These are phyloP conservation scores for Microsporum canis DNA, from an alignment of 2,329 filamentous ascomycete genomes.

Conservation along the genomic window DNA sequence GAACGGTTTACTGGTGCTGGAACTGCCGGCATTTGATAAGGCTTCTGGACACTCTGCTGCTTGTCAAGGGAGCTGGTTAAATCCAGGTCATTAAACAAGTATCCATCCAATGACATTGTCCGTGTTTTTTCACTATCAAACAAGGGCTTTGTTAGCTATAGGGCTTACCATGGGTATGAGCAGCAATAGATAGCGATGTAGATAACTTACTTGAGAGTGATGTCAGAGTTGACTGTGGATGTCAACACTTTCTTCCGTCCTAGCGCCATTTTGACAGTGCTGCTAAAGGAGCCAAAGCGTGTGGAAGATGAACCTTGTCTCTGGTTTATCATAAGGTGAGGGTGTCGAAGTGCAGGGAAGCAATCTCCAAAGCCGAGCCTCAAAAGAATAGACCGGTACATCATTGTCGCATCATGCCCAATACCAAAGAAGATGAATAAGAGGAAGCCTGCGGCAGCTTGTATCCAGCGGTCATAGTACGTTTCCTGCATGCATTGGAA, in stretches of 20 bases:
- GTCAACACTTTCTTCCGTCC: not conserved
- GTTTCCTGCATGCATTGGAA: slow-evolving; percentile 34
- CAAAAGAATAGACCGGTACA: slow-evolving; percentile 40
- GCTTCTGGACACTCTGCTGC: not conserved
- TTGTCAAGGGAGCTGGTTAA: not conserved
- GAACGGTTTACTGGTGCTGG: not conserved
- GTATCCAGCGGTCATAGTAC: slow-evolving; percentile 48
- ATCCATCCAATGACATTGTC: not conserved
- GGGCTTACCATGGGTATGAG: too few relatives aligned
- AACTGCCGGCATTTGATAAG: not conserved
- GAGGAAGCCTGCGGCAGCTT: slow-evolving; percentile 42
- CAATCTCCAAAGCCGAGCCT: slow-evolving; percentile 32
- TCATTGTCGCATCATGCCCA: slow-evolving; percentile 47
- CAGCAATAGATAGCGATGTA: too few relatives aligned
- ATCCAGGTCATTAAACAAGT: not conserved
- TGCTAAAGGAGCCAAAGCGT: slow-evolving; percentile 19
- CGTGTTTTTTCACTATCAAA: not conserved
- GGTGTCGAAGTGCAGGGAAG: slow-evolving; percentile 20
- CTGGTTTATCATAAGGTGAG: slow-evolving; percentile 11
- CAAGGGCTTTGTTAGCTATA: not conserved
- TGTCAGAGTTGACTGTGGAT: not conserved
- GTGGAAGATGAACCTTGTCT: slow-evolving; percentile 10
- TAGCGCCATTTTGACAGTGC: slow-evolving; percentile 16
- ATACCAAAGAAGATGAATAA: slow-evolving; percentile 56
- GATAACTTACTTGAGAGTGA: not conserved